These are phyloP conservation scores for Melampsora americana DNA, from an alignment of 1,284 basidiomycete genomes.

Conservation along the genomic window DNA sequence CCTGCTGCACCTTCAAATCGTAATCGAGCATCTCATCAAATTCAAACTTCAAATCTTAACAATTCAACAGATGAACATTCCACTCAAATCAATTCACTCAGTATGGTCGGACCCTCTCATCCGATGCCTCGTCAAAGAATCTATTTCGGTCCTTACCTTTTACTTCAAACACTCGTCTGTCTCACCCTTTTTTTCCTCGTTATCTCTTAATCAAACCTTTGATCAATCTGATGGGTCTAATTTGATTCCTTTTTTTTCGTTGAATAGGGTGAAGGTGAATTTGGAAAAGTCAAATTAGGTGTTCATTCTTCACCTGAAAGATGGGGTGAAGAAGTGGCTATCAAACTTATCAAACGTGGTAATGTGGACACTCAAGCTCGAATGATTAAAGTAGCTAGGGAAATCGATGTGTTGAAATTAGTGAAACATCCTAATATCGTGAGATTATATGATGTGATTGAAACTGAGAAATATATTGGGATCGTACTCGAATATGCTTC, in stretches of 20 bases:
- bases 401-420: constrained; percentile 94
- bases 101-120: constrained; percentile 39
- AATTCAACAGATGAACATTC: neutral
- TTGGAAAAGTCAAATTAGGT: constrained; percentile 98
- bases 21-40: constrained; percentile 31
- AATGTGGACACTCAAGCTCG: constrained; percentile 81
- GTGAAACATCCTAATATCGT: constrained; percentile 98
- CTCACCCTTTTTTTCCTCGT: neutral
- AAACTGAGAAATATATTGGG: constrained; percentile 99
- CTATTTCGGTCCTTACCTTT: constrained; percentile 89
- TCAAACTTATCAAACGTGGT: constrained; percentile 92
- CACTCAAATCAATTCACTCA: neutral
- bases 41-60: constrained; percentile 7
- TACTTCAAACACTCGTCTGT: constrained; percentile 78
- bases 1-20: constrained; percentile 16
- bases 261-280: constrained; percentile 80
- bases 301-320: constrained; percentile 67
- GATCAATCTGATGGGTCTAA: neutral
- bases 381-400: constrained; percentile 92
- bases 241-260: neutral
- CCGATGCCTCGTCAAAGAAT: constrained; percentile 66
- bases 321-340: constrained; percentile 98
- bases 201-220: neutral
- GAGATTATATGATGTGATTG: constrained; percentile 94
- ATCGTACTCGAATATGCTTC: constrained; percentile 99